Evolutionary conservation across 1,284 basidiomycete species (phyloP).

Genomic region (Termitomyces sp.): DNA sequence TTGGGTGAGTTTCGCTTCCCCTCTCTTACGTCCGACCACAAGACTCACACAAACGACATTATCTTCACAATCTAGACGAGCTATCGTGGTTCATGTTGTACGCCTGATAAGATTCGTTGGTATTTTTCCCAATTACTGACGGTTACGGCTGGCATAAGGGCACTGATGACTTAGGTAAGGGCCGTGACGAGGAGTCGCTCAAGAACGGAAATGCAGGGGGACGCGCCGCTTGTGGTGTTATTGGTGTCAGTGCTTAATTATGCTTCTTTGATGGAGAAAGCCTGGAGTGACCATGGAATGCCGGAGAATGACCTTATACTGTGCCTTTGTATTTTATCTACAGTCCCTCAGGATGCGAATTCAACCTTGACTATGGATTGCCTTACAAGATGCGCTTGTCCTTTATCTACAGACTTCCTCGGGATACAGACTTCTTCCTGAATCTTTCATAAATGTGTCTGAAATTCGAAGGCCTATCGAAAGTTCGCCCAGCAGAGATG

Average conservation of each 20-base stretch:
- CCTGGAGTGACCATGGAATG: neutral
- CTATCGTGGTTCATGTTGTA: slow-evolving; percentile 62
- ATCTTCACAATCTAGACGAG: slow-evolving; percentile 33
- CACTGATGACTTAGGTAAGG: slow-evolving; percentile 65
- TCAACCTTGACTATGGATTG: no score
- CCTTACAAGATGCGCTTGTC: no score
- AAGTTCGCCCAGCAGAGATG: neutral
- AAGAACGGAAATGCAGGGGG: slow-evolving; percentile 73
- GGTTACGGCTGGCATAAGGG: slow-evolving; percentile 34
- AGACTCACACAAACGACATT: neutral
- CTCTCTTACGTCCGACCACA: slow-evolving; percentile 10
- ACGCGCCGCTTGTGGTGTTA: slow-evolving; percentile 58
- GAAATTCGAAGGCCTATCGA: neutral
- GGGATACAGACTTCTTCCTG: neutral
- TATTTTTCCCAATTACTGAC: neutral
- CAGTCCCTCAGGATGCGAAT: no score
- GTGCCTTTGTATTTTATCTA: neutral
- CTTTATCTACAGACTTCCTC: neutral
- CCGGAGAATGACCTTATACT: neutral
- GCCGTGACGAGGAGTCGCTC: slow-evolving; percentile 58
- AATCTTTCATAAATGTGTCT: neutral
- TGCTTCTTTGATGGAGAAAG: neutral
- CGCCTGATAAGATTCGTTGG: slow-evolving; percentile 12
- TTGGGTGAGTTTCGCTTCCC: slow-evolving; percentile 45
- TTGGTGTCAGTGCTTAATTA: slow-evolving; percentile 39